phyloP scores from a whole-genome alignment of 1,284 basidiomycete genomes.

The Caloboletus firmus region DNA sequence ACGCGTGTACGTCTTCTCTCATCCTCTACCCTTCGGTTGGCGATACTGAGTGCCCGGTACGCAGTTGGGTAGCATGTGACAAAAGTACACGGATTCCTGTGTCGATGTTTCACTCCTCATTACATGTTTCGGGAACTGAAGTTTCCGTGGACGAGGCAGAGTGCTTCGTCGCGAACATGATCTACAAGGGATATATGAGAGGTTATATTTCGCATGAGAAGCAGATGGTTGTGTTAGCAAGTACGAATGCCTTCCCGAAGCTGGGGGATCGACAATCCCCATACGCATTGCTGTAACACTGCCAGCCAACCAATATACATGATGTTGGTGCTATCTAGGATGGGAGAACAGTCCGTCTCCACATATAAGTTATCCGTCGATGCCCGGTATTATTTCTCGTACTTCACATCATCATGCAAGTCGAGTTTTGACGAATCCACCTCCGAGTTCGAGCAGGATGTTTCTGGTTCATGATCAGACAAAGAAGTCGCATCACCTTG shows the following conservation, averaged over 20 bases:
- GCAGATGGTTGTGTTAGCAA: slow-evolving; percentile 87
- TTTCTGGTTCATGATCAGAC: too few relatives aligned
- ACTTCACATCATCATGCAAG: too few relatives aligned
- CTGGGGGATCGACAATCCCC: slow-evolving; percentile 59
- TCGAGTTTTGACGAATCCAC: too few relatives aligned
- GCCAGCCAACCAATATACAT: background rate
- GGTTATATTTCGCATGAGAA: slow-evolving; percentile 97
- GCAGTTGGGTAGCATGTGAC: slow-evolving; percentile 75
- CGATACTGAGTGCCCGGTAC: background rate
- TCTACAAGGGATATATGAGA: slow-evolving; percentile 88
- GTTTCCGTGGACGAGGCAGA: slow-evolving; percentile 79
- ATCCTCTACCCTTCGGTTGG: background rate
- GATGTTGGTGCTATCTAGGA: background rate
- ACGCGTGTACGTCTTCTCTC: slow-evolving; percentile 62
- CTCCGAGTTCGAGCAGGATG: too few relatives aligned
- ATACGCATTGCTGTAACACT: slow-evolving; percentile 41
- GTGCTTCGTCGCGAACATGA: slow-evolving; percentile 92
- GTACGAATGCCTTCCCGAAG: slow-evolving; percentile 80
- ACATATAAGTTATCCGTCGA: too few relatives aligned
- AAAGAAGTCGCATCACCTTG: too few relatives aligned
- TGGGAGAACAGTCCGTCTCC: background rate
- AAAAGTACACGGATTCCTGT: slow-evolving; percentile 78
- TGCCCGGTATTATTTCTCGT: too few relatives aligned
- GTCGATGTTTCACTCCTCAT: slow-evolving; percentile 70
- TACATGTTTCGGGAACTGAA: slow-evolving; percentile 65